Evolutionary conservation across 2,329 filamentous ascomycete species (phyloP), one percentile per base, ranked within the genome.

Genomic region (Akanthomyces lecanii): DNA sequence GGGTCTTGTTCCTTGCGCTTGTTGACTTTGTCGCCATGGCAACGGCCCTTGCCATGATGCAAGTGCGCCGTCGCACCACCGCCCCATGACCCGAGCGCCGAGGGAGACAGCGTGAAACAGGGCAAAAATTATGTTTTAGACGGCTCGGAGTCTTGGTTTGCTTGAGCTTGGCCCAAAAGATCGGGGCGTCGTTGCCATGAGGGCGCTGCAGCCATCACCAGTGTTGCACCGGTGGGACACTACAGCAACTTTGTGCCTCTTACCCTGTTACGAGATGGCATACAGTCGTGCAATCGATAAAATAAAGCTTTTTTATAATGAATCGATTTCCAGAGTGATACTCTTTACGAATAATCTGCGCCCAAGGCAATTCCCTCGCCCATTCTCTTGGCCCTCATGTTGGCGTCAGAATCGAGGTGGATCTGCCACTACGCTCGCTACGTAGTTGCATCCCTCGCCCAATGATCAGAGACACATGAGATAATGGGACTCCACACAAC

Each of bases 21-120:
- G 72, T 74, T 73, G 69, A 72, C 68, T 50, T 62, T 55, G 72
- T 75, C 68, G 66, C 72, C 73, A 74, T 65, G 64, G 72, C 73
- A 75, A 75, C 73, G 62, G 50, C 48, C 42, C 54, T 60, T 23
- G 56, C 30, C n/a, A 38, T 56, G 36, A 40, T 47, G 50, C 36
- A 30, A 55, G 6, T 50, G 42, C n/a, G 42, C 50, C 54, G 52
- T 56, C 61, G 30, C 64, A 59, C 61, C 61, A 63, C 62, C 61
- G 51, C 61, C 61, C 40, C 61, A 44, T 52, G 50, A 64, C 62
- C 55, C 30, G 42, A 57, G 56, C 56, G 56, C 62, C 62, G 53
- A 63, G 53, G 61, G 48, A 52, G 61, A 33, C 62, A n/a, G 55
- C 23, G 40, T 63, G 55, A 60, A 53, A 54, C 62, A 59, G 42